Evolutionary conservation across 169 alveolate genomes (phyloP), one percentile per base, ranked within the genome.

Genomic region (Plasmodium vivax): DNA sequence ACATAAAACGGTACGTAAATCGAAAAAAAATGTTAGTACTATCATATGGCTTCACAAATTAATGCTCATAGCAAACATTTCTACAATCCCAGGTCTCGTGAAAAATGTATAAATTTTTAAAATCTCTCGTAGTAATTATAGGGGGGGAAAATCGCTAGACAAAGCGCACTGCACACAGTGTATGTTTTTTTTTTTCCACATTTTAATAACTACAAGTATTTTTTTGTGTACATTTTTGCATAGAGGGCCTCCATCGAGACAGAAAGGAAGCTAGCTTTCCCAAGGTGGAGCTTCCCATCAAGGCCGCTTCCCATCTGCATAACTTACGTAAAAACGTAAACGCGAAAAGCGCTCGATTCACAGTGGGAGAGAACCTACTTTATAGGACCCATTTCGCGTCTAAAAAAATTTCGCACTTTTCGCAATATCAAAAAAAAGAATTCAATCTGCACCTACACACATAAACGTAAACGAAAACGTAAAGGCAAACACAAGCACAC

Each of bases 131-230:
- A 85, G 74, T 36, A 47, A 45, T 38, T 4, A 14, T 74, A 19
- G 32, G 41, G 38, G 34, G 51, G 56, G 54, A 54, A 82, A 54
- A 54, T 74, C 56, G 85, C 81, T 85, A 85, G 93, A 85, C 93
- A 85, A 54, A 73, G 72, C 19, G 62, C 47, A 27, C 32, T 85
- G 83, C 93, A 85, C 93, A 85, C 93, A 34, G 56, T 85, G 56
- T 23, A 45, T 9, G 3, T 14, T 27, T 54, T 38, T 9, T 56
- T 54, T 83, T 83, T 54, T 8, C 77, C 43, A 23, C 32, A 68
- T 51, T 83, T 10, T 83, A 58, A 54, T 34, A 19, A 19, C 23
- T 54, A 84, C 71, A 82, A 30, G 34, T 51, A 47, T 82, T 16
- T 51, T 51, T 14, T 30, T 45, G 45, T 82, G 62, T 51, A 30